Base-by-base conservation (phyloP, 148 eudicot genomes). In the Chenopodium berlandieri region DNA sequence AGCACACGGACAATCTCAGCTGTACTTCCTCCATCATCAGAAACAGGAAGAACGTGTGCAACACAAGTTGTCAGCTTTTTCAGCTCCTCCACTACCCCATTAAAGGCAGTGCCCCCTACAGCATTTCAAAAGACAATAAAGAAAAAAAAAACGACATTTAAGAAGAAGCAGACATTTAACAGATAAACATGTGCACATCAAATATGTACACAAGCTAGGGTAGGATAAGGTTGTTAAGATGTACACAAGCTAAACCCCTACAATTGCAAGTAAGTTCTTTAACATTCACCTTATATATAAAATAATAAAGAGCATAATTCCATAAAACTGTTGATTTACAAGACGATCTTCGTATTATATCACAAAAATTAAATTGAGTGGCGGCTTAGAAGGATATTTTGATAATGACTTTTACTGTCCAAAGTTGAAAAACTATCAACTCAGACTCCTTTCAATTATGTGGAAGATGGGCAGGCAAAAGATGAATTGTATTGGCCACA, bases 1-100 rank as follows among this genome's bases (percentile, higher is more conserved):
- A 96, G 98, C 85, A 96, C 99, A 77, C 99, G 98, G 80, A 96
- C 99, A 85, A 94, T 94, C 89, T 96, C 99, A 69, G 99, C 99
- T 46, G 99, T 96, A 84, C 99, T 96, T 82, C 99, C 99, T 46
- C 98, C 99, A 87, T 96, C 97, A 89, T 96, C 99, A 82, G 99
- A 96, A 84, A 96, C 99, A 75, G 99, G 98, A 64, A 96, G 97
- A 80, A 96, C 94, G 87, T 96, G 98, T 31, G 95, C 92, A 52
- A 96, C 99, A 22, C 89, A 84, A 80, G 98, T 92, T 19, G 99
- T 96, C 78, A 96, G 92, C 85, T 88, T 91, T 88, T 96, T 92
- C 76, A 96, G 90, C 89, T 95, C 99, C 86, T 96, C 99, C 71
- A 88, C 94, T 81, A 96, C 97, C 79, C 98, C 97, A 82, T 96